phyloP scores from a whole-genome alignment of 371 early-diverging fungal genomes.

The Apophysomyces elegans region DNA sequence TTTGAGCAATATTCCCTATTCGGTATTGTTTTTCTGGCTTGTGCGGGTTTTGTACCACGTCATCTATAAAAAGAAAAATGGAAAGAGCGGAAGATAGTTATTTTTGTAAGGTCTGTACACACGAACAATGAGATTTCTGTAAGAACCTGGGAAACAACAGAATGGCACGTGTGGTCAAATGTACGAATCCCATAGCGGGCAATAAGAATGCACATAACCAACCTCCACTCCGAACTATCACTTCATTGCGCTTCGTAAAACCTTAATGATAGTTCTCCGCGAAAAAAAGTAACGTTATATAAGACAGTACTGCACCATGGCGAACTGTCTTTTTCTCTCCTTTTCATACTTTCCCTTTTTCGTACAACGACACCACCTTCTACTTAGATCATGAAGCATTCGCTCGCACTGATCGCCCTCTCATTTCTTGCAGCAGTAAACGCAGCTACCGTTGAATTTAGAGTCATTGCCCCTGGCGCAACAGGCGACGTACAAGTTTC shows the following conservation, averaged over 20 bases:
- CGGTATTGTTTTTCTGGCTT: conserved; percentile 1
- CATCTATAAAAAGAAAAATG: not conserved
- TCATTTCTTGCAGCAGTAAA: conserved; percentile 29
- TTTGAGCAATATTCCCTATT: conserved; percentile 6
- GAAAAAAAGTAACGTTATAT: conserved; percentile 2
- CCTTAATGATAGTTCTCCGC: conserved; percentile 5
- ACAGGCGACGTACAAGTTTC: conserved; percentile 47
- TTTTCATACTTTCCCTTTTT: not conserved
- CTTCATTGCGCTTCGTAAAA: not conserved
- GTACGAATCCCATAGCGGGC: conserved; percentile 1
- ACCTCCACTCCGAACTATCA: not conserved
- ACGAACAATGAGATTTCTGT: conserved; percentile 12
- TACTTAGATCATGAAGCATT: conserved; percentile 26
- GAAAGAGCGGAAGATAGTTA: conserved; percentile 5
- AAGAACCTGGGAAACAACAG: conserved; percentile 8
- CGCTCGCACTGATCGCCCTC: conserved; percentile 26
- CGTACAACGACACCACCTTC: not conserved
- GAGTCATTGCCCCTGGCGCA: conserved; percentile 57
- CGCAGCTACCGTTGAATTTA: conserved; percentile 51
- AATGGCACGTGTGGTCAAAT: conserved; percentile 3
- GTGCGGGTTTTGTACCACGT: conserved; percentile 5
- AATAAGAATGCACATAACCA: conserved; percentile 1
- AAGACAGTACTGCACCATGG: not conserved
- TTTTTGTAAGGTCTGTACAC: conserved; percentile 1
- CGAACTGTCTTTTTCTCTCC: not conserved